phyloP scores from a whole-genome alignment of 805 yeast species.

The Sugiyamaella marilandica region DNA sequence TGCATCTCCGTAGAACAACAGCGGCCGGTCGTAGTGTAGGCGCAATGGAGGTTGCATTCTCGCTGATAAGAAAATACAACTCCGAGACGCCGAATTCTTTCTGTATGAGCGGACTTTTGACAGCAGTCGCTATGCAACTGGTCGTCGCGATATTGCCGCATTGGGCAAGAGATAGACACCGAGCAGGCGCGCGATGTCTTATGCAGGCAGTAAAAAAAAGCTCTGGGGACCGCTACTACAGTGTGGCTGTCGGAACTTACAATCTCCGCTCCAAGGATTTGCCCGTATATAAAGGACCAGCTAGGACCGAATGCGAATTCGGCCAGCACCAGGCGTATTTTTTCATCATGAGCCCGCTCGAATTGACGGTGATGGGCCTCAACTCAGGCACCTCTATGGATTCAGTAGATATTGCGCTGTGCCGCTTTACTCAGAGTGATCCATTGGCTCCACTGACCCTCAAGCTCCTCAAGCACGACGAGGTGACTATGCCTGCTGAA shows the following conservation, averaged over 20 bases:
- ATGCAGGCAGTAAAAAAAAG: background rate
- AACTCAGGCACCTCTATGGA: constrained; percentile 22
- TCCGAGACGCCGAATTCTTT: too few relatives aligned
- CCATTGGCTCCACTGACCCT: constrained; percentile 11
- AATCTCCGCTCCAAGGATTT: background rate
- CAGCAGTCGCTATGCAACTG: too few relatives aligned
- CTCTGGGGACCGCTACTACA: background rate
- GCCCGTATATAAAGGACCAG: background rate
- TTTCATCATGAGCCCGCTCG: background rate
- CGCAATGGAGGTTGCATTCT: too few relatives aligned
- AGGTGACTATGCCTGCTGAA: constrained; percentile 12
- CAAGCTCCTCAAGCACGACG: constrained; percentile 14
- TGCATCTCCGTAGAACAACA: too few relatives aligned
- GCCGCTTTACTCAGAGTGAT: constrained; percentile 13
- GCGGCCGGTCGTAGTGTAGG: too few relatives aligned
- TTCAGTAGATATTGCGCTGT: constrained; percentile 17
- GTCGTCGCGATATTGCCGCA: too few relatives aligned
- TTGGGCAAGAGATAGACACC: too few relatives aligned
- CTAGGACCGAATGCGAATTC: background rate
- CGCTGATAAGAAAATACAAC: too few relatives aligned
- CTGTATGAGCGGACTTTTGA: too few relatives aligned
- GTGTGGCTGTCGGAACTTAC: background rate
- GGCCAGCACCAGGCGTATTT: background rate
- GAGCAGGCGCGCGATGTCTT: background rate
- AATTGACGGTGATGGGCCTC: constrained; percentile 19